A percentile compares a stretch with the other conserved stretches of the same genome.
phyloP scores from a whole-genome alignment of 345 rosid species.

The Ceriops decandra region DNA sequence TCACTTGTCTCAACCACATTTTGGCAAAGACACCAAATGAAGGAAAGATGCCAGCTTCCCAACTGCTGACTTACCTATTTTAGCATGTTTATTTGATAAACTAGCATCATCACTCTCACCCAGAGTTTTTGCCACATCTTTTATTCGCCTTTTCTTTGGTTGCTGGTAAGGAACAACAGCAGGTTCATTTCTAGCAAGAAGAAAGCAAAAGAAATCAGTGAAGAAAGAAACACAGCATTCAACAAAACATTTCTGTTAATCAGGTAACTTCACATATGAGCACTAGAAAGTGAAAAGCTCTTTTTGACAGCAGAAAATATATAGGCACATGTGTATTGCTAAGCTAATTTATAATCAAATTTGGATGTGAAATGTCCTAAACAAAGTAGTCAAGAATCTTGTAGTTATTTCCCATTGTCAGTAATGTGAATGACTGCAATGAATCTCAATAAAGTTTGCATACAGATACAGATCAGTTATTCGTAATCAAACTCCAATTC shows the following conservation, averaged over 20 bases:
- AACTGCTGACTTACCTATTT: conserved; percentile 40
- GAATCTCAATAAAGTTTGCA: no score
- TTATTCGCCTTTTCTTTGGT: conserved; percentile 80
- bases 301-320: neutral
- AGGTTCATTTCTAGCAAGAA: conserved; percentile 50
- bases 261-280: neutral
- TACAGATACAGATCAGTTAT: no score
- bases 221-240: neutral
- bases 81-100: conserved; percentile 50
- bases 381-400: neutral
- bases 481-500: no score
- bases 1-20: conserved; percentile 34
- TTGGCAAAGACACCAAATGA: conserved; percentile 30
- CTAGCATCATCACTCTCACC: conserved; percentile 47
- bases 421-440: no score
- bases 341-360: neutral
- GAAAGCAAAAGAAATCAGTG: conserved; percentile 20
- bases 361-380: neutral
- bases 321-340: neutral
- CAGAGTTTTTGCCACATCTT: conserved; percentile 48
- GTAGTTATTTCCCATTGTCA: no score
- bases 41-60: conserved; percentile 37
- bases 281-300: neutral
- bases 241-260: neutral
- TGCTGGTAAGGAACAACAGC: conserved; percentile 49